Percentiles rank a stretch among this genome's conserved stretches.
Conservation (phyloP, 2,329 filamentous ascomycete genomes). For the Penicillium sp. region DNA sequence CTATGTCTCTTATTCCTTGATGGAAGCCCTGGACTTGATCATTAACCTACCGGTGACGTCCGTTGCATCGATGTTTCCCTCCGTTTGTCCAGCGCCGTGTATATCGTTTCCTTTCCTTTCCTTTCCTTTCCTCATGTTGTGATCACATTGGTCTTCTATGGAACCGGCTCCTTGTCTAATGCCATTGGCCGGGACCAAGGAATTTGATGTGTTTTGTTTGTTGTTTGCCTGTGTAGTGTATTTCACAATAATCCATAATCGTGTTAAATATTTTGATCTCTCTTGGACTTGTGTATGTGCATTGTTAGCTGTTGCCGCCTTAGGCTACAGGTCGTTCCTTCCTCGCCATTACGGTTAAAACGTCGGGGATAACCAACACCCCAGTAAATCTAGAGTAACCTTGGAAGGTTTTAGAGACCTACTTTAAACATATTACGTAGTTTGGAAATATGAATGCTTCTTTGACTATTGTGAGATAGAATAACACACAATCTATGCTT, state of each 20-base stretch:
- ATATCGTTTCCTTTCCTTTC: slow-evolving; percentile 4
- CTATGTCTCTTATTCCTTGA: slow-evolving; percentile 19
- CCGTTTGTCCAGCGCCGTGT: slow-evolving; percentile 10
- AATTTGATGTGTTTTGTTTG: slow-evolving; percentile 3
- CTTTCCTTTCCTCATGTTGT: not conserved
- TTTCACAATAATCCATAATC: slow-evolving; percentile 20
- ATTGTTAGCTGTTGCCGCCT: too few relatives aligned
- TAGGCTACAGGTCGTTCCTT: too few relatives aligned
- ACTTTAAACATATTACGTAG: not conserved
- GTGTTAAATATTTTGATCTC: not conserved
- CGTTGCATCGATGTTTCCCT: slow-evolving; percentile 6
- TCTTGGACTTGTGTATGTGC: too few relatives aligned
- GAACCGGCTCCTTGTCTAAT: not conserved
- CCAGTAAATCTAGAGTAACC: not conserved
- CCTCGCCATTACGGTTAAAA: too few relatives aligned
- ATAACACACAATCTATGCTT: not conserved
- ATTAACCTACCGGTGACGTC: not conserved
- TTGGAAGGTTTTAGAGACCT: not conserved
- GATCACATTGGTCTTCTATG: not conserved
- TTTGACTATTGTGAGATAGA: not conserved
- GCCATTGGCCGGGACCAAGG: not conserved
- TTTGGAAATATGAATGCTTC: not conserved
- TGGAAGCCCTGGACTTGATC: slow-evolving; percentile 13
- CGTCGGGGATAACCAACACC: too few relatives aligned
- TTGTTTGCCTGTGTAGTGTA: slow-evolving; percentile 19